Conservation (phyloP, 495 filamentous ascomycete species). For the Talaromyces wortmannii region DNA sequence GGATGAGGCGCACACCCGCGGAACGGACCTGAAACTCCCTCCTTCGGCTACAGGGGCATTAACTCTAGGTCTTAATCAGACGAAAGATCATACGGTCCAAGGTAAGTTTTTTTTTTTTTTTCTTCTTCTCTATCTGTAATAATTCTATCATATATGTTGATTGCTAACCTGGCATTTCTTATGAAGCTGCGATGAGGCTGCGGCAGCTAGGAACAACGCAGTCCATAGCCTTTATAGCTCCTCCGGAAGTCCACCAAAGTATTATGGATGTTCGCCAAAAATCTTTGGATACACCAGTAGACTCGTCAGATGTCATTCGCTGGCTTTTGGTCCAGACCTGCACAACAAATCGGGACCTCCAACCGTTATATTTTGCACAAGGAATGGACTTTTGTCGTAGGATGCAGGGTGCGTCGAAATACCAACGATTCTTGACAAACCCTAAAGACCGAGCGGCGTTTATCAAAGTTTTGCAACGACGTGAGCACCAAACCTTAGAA, state of each 20-base stretch:
- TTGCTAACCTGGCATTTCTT: constrained; percentile 12
- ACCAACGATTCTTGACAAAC: constrained; percentile 24
- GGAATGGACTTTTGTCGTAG: constrained; percentile 47
- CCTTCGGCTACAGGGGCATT: constrained; percentile 50
- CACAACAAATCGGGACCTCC: constrained; percentile 43
- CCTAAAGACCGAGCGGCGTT: constrained; percentile 20
- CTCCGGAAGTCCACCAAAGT: constrained; percentile 45
- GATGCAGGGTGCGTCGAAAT: constrained; percentile 13
- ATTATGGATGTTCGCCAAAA: constrained; percentile 23
- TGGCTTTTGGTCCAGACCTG: constrained; percentile 62
- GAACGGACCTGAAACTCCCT: constrained; percentile 63
- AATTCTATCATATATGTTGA: no score
- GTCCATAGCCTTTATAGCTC: constrained; percentile 44
- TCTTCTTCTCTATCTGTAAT: constrained; percentile 8
- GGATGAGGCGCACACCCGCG: constrained; percentile 69
- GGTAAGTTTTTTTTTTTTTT: constrained; percentile 33
- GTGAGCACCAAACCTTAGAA: constrained; percentile 37
- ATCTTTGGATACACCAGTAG: constrained; percentile 4
- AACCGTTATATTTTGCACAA: constrained; percentile 49
- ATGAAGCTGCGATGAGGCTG: constrained; percentile 58
- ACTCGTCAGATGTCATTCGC: constrained; percentile 45
- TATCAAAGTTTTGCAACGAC: constrained; percentile 26
- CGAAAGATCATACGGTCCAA: constrained; percentile 69
- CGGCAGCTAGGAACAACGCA: constrained; percentile 52
- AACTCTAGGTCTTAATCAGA: constrained; percentile 56